Percentiles rank a stretch among this genome's conserved stretches.
Conservation (phyloP, 2,329 filamentous ascomycete species). For the Xylaria hypoxylon region DNA sequence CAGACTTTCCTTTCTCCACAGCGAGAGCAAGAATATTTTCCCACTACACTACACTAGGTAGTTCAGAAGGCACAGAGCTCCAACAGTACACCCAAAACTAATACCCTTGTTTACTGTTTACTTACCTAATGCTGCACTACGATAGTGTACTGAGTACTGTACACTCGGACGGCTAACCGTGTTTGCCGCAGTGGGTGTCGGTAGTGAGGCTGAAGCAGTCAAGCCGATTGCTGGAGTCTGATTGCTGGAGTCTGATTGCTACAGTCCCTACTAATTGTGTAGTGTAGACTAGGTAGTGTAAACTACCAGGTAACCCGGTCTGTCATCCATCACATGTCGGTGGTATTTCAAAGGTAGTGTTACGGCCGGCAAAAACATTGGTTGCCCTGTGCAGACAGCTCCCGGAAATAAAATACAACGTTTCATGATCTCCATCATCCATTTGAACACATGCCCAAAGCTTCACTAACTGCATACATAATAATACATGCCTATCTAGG, state of each 20-base stretch:
- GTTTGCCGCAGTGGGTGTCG: constrained; percentile 20
- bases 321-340: not conserved
- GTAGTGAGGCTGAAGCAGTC: constrained; percentile 4
- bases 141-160: too few relatives aligned
- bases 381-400: constrained; percentile 1
- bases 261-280: too few relatives aligned
- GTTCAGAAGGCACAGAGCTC: constrained; percentile 15
- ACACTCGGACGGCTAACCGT: constrained; percentile 17
- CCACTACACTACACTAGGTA: not conserved
- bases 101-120: not conserved
- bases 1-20: not conserved
- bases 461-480: constrained; percentile 31
- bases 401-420: constrained; percentile 40
- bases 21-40: not conserved
- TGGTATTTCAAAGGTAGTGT: not conserved
- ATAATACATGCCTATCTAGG: too few relatives aligned
- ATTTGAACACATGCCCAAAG: constrained; percentile 6
- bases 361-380: constrained; percentile 2
- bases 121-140: not conserved
- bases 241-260: too few relatives aligned
- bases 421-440: constrained; percentile 37
- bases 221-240: too few relatives aligned
- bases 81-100: not conserved
- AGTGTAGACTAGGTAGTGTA: too few relatives aligned
- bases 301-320: not conserved